Conservation (phyloP, 768 basidiomycete species). For the Kwoniella pini region DNA sequence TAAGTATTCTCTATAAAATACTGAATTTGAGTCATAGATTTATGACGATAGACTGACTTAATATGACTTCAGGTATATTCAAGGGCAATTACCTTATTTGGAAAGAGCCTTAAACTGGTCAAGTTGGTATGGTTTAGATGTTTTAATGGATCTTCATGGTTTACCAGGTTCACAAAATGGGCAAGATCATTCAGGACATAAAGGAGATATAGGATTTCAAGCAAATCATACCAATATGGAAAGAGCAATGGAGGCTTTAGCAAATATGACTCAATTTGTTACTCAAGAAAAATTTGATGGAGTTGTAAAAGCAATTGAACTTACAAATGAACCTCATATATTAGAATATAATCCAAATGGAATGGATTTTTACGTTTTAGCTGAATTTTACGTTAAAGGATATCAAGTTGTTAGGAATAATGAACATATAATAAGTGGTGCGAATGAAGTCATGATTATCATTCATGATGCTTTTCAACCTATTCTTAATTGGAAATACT, state of each 20-base stretch:
- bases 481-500: conserved; percentile 43
- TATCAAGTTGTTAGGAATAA: conserved; percentile 37
- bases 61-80: conserved; percentile 22
- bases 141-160: conserved; percentile 46
- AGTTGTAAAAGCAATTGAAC: conserved; percentile 45
- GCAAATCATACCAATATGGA: conserved; percentile 38
- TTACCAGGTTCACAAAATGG: conserved; percentile 41
- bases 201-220: conserved; percentile 25
- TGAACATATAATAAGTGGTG: conserved; percentile 29
- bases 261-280: conserved; percentile 39
- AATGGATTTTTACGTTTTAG: conserved; percentile 35
- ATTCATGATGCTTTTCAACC: conserved; percentile 51
- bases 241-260: conserved; percentile 39
- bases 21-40: no score
- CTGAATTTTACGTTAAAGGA: conserved; percentile 39
- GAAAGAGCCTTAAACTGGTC: conserved; percentile 45
- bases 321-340: conserved; percentile 44
- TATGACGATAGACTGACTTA: background rate
- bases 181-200: conserved; percentile 45
- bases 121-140: conserved; percentile 42
- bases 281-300: conserved; percentile 41
- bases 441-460: conserved; percentile 44
- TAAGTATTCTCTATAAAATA: no score
- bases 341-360: conserved; percentile 35
- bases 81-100: conserved; percentile 40